Conservation (phyloP, 208 protist genomes). For the Vickermania ingenoplastis region DNA sequence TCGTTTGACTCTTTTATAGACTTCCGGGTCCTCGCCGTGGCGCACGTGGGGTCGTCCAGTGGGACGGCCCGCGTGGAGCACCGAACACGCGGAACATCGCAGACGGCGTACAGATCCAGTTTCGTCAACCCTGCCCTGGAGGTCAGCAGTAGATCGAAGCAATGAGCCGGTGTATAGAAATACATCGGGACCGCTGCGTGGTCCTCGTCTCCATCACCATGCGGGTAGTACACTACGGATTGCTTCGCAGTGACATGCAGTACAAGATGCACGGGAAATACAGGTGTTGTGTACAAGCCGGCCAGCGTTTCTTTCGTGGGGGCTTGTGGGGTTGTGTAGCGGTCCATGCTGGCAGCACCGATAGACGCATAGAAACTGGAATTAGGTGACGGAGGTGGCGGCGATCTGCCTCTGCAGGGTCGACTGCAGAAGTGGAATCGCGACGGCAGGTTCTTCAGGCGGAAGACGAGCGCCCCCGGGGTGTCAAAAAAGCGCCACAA, state of each 20-base stretch:
- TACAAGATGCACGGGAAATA: conserved; percentile 35
- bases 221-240: conserved; percentile 41
- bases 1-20: not conserved
- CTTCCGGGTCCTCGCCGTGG: not conserved
- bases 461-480: conserved; percentile 24
- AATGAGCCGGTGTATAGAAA: not conserved
- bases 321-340: not conserved
- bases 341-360: not conserved
- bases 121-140: not conserved
- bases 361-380: not conserved
- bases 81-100: not conserved
- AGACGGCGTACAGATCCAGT: not conserved
- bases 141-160: not conserved
- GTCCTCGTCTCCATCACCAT: conserved; percentile 15
- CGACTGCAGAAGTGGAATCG: conserved; percentile 37
- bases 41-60: not conserved
- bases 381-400: not conserved
- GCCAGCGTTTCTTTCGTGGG: not conserved
- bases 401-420: not conserved
- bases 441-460: conserved; percentile 30
- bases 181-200: not conserved
- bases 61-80: not conserved
- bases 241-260: conserved; percentile 17
- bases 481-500: conserved; percentile 51
- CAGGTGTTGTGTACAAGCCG: conserved; percentile 23